Percentiles rank a stretch among this genome's conserved stretches.
These are phyloP conservation scores for Vinca minor DNA, from an alignment of 257 asterid species.

Conservation along the genomic window DNA sequence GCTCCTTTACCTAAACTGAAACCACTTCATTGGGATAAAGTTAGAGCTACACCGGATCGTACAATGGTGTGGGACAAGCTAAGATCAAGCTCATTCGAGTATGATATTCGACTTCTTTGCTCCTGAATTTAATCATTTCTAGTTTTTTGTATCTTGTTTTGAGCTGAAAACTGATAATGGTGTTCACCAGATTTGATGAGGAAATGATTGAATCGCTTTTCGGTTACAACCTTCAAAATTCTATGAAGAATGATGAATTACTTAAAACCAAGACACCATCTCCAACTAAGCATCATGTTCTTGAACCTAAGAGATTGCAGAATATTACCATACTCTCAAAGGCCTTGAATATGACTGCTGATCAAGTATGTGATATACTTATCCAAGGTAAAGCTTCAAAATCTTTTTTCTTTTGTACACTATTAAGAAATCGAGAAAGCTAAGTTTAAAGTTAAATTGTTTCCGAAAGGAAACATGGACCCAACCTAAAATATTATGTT, in stretches of 20 bases:
- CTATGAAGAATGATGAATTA: conserved; percentile 47
- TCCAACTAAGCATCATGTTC: conserved; percentile 83
- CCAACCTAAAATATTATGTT: no score
- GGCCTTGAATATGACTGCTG: conserved; percentile 65
- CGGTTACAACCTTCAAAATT: conserved; percentile 70
- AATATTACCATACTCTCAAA: conserved; percentile 84
- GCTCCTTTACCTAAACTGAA: conserved; percentile 68
- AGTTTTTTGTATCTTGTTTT: background rate
- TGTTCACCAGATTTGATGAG: conserved; percentile 75
- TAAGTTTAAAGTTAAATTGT: no score
- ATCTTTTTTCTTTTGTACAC: no score
- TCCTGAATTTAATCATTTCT: conserved; percentile 10
- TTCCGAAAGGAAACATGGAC: no score
- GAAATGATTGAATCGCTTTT: conserved; percentile 89
- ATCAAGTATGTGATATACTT: conserved; percentile 73
- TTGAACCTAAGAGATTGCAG: conserved; percentile 89
- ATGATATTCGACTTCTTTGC: conserved; percentile 22
- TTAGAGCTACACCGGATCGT: conserved; percentile 80
- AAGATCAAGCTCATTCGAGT: conserved; percentile 88
- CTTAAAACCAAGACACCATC: conserved; percentile 68
- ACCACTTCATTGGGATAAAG: conserved; percentile 98
- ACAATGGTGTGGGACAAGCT: conserved; percentile 93
- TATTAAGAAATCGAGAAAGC: background rate
- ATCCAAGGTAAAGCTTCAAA: conserved; percentile 67
- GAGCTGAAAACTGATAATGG: background rate